Evolutionary conservation across 441 rosid genomes (phyloP).

Genomic region (Gossypium lobatum): DNA sequence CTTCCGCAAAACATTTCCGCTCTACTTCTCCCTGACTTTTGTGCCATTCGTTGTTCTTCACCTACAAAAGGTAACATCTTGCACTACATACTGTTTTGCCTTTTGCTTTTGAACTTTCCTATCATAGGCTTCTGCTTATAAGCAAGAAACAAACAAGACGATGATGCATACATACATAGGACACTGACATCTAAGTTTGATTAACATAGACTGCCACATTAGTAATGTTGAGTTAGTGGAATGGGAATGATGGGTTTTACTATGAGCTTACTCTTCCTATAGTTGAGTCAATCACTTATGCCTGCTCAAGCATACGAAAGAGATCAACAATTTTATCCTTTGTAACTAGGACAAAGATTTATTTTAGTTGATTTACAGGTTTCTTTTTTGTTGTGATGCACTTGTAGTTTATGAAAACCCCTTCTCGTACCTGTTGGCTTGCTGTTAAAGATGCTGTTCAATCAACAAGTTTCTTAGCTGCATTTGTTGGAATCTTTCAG

Average conservation of each 20-base stretch:
- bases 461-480: constrained; percentile 89
- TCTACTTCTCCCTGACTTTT: constrained; percentile 89
- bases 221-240: neutral
- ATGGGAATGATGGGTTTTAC: neutral
- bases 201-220: neutral
- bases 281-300: neutral
- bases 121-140: neutral
- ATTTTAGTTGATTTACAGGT: neutral
- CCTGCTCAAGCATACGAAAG: neutral
- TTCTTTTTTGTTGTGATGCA: constrained; percentile 2
- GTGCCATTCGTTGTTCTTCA: constrained; percentile 95
- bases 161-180: neutral
- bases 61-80: constrained; percentile 69
- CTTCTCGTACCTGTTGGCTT: constrained; percentile 85
- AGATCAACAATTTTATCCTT: neutral
- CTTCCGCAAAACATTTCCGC: constrained; percentile 92
- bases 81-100: constrained; percentile 9
- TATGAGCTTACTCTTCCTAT: neutral
- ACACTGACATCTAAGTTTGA: neutral
- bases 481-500: constrained; percentile 98
- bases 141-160: neutral
- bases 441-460: constrained; percentile 84
- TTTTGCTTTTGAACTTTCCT: neutral
- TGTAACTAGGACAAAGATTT: neutral
- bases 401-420: constrained; percentile 80